phyloP scores from a whole-genome alignment of 495 filamentous ascomycete genomes.

The Pyronema domesticum region DNA sequence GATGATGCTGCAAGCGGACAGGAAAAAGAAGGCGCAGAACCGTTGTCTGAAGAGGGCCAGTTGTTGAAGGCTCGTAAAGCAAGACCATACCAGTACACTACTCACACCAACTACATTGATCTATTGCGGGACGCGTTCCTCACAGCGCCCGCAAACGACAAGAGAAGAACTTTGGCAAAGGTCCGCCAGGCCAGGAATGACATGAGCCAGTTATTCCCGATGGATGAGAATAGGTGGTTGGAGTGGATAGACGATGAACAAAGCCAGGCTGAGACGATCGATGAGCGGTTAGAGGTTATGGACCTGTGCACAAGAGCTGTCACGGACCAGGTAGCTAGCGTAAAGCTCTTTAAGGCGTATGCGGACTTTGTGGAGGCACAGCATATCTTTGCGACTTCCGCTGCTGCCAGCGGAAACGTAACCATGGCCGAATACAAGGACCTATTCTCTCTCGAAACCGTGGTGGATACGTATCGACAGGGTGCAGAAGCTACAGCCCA shows the following conservation, averaged over 20 bases:
- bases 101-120: constrained; percentile 45
- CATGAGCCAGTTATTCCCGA: constrained; percentile 48
- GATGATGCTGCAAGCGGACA: constrained; percentile 28
- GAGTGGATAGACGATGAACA: constrained; percentile 42
- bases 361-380: constrained; percentile 71
- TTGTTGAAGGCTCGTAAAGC: constrained; percentile 37
- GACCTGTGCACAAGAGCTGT: constrained; percentile 68
- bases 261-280: constrained; percentile 26
- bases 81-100: constrained; percentile 47
- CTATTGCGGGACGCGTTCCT: constrained; percentile 47
- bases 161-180: constrained; percentile 38
- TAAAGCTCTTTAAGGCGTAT: constrained; percentile 74
- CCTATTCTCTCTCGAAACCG: constrained; percentile 57
- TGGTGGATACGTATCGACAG: constrained; percentile 62
- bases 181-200: constrained; percentile 43
- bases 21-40: constrained; percentile 32
- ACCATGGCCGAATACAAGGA: constrained; percentile 58
- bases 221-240: constrained; percentile 38
- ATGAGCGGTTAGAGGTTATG: constrained; percentile 50
- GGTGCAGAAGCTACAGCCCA: constrained; percentile 49
- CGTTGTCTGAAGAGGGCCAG: constrained; percentile 36
- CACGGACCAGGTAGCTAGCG: constrained; percentile 63
- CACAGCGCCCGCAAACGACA: constrained; percentile 30
- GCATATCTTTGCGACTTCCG: constrained; percentile 39
- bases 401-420: constrained; percentile 26